Base-by-base conservation (phyloP, 257 asterid species). In the Coffea canephora region DNA sequence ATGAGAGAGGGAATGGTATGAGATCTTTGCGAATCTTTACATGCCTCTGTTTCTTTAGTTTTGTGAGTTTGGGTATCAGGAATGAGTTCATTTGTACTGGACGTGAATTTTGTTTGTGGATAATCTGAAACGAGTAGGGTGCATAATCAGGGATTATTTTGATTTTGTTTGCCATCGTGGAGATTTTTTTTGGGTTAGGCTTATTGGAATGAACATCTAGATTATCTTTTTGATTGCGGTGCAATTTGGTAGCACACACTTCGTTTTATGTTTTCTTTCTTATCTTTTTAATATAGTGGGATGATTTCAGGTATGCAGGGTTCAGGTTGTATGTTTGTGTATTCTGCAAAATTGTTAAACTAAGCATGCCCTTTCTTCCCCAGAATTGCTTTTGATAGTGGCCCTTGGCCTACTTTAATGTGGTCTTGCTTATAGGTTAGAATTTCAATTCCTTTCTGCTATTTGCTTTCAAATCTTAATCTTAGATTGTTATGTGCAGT, bases 401-500 rank as follows among this genome's bases (percentile, higher is more conserved):
- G 54, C 41, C 1, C 45, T 71, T 71, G 3, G 8, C 16, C 27
- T 48, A 45, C 25, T 23, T 46, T n/a, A 11, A 12, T n/a, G 41
- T 15, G 48, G 36, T 23, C 0, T 46, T 71, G 27, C 74, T 16
- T 71, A 12, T 50, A 64, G 27, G 41, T 84, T 75, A 54, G 62
- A 36, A 39, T 80, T 49, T 34, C 46, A 39, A 48, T 27, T 18
- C 5, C 57, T 21, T 4, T 21, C 65, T 34, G 62, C 49, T n/a
- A 39, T 23, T 74, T 61, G 68, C 49, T 43, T 65, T 64, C 41
- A 82, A 64, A 52, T 45, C 78, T 79, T 81, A 77, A 79, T 36
- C 52, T 64, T 77, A 75, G 61, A n/a, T 78, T 80, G 11, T 8
- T 34, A 71, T 69, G 9, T 86, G 86, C 92, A 94, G 97, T 90